A percentile compares a stretch with the other conserved stretches of the same genome.
Evolutionary conservation across 1,284 basidiomycete species (phyloP).

Genomic region (Apiotrichum sp.): DNA sequence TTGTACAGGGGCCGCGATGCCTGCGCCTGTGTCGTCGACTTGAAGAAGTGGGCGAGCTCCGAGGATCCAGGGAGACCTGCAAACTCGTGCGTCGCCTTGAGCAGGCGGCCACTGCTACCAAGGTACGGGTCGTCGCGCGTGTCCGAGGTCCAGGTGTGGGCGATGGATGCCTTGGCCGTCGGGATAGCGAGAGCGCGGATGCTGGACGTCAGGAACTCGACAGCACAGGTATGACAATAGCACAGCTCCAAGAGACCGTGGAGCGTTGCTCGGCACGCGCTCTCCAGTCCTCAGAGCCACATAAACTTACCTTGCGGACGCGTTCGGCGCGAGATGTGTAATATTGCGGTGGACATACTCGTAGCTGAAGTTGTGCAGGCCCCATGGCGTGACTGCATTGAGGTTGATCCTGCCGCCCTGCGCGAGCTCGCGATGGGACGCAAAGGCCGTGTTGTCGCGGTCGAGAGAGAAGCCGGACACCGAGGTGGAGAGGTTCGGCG

Average conservation of each 20-base stretch:
- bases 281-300: no score
- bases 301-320: constrained; percentile 65
- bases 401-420: constrained; percentile 46
- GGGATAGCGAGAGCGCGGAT: constrained; percentile 75
- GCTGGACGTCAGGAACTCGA: constrained; percentile 47
- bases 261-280: no score
- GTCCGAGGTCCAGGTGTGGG: constrained; percentile 70
- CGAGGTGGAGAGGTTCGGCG: constrained; percentile 40
- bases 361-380: constrained; percentile 71
- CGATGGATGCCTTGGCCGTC: constrained; percentile 74
- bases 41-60: constrained; percentile 59
- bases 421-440: constrained; percentile 47
- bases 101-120: constrained; percentile 59
- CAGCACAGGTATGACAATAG: no score
- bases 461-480: constrained; percentile 47
- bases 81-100: constrained; percentile 64
- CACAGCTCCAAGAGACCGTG: no score
- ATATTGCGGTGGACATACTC: constrained; percentile 73
- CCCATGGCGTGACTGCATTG: constrained; percentile 46
- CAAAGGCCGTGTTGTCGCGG: constrained; percentile 50
- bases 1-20: constrained; percentile 56
- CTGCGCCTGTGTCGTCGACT: constrained; percentile 60
- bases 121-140: constrained; percentile 68
- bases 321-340: constrained; percentile 61
- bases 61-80: constrained; percentile 70